Conservation (phyloP, 2,329 filamentous ascomycete genomes). For the Lasiodiplodia gonubiensis region DNA sequence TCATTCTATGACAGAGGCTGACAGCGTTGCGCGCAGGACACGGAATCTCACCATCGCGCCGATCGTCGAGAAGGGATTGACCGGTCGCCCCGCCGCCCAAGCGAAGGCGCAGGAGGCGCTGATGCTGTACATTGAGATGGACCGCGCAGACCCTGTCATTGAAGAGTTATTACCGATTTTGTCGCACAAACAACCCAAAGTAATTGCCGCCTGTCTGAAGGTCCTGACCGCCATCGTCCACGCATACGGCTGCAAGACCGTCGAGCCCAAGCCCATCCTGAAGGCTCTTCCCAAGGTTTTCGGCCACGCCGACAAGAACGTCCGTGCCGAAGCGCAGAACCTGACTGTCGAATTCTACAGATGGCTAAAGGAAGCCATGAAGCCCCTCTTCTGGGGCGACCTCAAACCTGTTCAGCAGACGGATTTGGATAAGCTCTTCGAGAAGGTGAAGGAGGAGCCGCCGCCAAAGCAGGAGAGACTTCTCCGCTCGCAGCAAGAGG, state of each 20-base stretch:
- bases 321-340: slow-evolving; percentile 89
- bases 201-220: slow-evolving; percentile 75
- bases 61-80: slow-evolving; percentile 89
- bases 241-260: slow-evolving; percentile 91
- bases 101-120: slow-evolving; percentile 84
- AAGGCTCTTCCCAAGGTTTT: slow-evolving; percentile 90
- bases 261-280: slow-evolving; percentile 89
- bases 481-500: slow-evolving; percentile 86
- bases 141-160: slow-evolving; percentile 81
- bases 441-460: slow-evolving; percentile 86
- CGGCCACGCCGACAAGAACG: slow-evolving; percentile 96
- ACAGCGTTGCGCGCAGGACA: slow-evolving; percentile 59
- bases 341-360: slow-evolving; percentile 93
- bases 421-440: slow-evolving; percentile 92
- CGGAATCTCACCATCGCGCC: slow-evolving; percentile 74
- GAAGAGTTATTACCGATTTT: slow-evolving; percentile 87
- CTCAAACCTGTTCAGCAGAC: slow-evolving; percentile 94
- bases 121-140: slow-evolving; percentile 86
- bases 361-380: slow-evolving; percentile 97
- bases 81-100: slow-evolving; percentile 87
- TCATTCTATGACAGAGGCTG: slow-evolving; percentile 18
- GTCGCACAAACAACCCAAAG: slow-evolving; percentile 88
- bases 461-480: slow-evolving; percentile 88
- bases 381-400: slow-evolving; percentile 95
- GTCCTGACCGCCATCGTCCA: slow-evolving; percentile 86